These are phyloP conservation scores for Acacia melanoxylon DNA, from an alignment of 306 rosid genomes.

Conservation along the genomic window DNA sequence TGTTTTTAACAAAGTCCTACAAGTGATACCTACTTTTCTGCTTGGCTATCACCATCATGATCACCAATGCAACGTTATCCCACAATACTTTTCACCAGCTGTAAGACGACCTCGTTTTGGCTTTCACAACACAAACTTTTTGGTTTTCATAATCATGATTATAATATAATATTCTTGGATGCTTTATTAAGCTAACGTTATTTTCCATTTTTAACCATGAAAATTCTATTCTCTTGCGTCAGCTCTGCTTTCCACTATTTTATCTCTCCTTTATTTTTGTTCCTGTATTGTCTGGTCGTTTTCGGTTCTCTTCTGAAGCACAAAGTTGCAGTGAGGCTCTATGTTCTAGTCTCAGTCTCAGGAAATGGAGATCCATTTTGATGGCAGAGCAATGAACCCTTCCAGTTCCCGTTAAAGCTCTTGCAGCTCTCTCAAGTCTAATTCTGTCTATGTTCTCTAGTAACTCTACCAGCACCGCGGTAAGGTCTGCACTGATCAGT, in stretches of 20 bases:
- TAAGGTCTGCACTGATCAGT: slow-evolving; percentile 7
- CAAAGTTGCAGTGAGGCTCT: slow-evolving; percentile 18
- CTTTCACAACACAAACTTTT: neutral
- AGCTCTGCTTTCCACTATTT: slow-evolving; percentile 11
- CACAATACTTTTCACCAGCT: neutral
- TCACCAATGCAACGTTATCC: slow-evolving; percentile 25
- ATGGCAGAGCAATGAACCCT: neutral
- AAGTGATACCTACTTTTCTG: slow-evolving; percentile 23
- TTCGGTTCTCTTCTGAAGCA: slow-evolving; percentile 26
- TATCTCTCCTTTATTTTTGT: neutral
- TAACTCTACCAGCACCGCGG: slow-evolving; percentile 13
- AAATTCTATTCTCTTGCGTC: slow-evolving; percentile 29
- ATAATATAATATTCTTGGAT: neutral
- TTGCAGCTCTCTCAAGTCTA: slow-evolving; percentile 30
- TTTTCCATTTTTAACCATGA: neutral
- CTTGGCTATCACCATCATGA: slow-evolving; percentile 31
- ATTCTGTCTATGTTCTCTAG: neutral
- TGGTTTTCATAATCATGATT: neutral
- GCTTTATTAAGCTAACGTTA: neutral
- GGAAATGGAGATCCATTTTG: slow-evolving; percentile 9
- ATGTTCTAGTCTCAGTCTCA: neutral
- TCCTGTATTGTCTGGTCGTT: slow-evolving; percentile 9
- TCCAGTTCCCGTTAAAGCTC: slow-evolving; percentile 19
- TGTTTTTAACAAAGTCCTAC: no score
- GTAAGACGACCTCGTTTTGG: slow-evolving; percentile 41